A percentile compares a stretch with the other conserved stretches of the same genome.
These are phyloP conservation scores for Botrytis pseudocinerea DNA, from an alignment of 2,329 filamentous ascomycete genomes.

Conservation along the genomic window DNA sequence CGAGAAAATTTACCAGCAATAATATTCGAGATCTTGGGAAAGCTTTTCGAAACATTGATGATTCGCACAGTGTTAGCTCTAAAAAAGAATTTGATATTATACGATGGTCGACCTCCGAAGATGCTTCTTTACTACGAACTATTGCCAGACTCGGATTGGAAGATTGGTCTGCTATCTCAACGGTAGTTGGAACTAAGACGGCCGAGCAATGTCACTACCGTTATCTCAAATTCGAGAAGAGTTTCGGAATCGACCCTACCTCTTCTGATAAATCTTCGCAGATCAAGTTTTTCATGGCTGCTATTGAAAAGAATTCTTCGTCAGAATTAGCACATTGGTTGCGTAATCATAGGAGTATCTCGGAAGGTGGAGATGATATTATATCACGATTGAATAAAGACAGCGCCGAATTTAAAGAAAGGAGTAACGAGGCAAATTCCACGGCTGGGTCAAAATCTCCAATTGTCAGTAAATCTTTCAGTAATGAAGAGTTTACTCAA, in stretches of 20 bases:
- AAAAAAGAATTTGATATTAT: background rate
- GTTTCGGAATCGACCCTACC: constrained; percentile 8
- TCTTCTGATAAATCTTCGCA: background rate
- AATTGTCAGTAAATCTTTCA: background rate
- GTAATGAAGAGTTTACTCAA: background rate
- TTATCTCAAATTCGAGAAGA: constrained; percentile 11
- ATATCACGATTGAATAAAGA: background rate
- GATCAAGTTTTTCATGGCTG: background rate
- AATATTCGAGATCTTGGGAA: background rate
- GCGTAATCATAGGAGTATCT: background rate
- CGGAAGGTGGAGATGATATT: background rate
- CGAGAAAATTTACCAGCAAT: background rate
- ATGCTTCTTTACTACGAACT: constrained; percentile 1
- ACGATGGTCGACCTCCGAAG: constrained; percentile 2
- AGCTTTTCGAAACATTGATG: background rate
- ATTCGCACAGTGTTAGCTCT: background rate
- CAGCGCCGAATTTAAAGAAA: background rate
- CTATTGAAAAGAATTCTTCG: background rate
- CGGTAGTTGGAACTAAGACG: background rate
- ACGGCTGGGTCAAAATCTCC: background rate
- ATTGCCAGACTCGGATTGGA: background rate
- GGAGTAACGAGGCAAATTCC: background rate
- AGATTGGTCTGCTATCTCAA: background rate
- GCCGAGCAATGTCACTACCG: background rate
- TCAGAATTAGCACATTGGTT: constrained; percentile 6